Percentiles rank a stretch among this genome's conserved stretches.
Conservation (phyloP, 2,329 filamentous ascomycete genomes). For the Drechslerella stenobrocha region DNA sequence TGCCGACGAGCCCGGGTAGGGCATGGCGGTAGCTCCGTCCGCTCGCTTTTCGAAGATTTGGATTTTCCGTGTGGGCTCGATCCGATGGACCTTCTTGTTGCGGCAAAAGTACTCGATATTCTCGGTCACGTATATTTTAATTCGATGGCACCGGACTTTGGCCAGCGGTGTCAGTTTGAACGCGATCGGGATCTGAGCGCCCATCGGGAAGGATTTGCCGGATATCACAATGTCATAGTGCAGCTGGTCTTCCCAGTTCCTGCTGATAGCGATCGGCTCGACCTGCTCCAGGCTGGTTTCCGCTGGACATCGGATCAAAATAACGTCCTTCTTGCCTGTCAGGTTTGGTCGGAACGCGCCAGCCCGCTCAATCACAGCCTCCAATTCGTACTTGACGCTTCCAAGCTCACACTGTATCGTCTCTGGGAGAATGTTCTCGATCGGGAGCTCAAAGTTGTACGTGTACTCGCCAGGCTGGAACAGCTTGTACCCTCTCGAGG, state of each 20-base stretch:
- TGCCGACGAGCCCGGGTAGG: slow-evolving; percentile 75
- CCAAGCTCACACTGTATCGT: slow-evolving; percentile 85
- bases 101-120: slow-evolving; percentile 88
- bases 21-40: slow-evolving; percentile 72
- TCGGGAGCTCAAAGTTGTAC: slow-evolving; percentile 78
- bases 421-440: slow-evolving; percentile 78
- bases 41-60: slow-evolving; percentile 85
- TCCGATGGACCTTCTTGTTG: slow-evolving; percentile 79
- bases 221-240: slow-evolving; percentile 97
- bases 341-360: slow-evolving; percentile 89
- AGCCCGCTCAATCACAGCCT: slow-evolving; percentile 79
- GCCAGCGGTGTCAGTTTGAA: slow-evolving; percentile 91
- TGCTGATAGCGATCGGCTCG: slow-evolving; percentile 88
- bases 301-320: slow-evolving; percentile 79
- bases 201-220: slow-evolving; percentile 89
- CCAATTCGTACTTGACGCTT: slow-evolving; percentile 83
- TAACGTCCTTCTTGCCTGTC: slow-evolving; percentile 77
- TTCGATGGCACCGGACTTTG: slow-evolving; percentile 88
- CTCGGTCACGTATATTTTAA: slow-evolving; percentile 89
- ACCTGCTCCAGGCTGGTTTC: slow-evolving; percentile 87
- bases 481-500: slow-evolving; percentile 80
- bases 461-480: slow-evolving; percentile 76
- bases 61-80: slow-evolving; percentile 81
- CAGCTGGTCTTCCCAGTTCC: slow-evolving; percentile 92
- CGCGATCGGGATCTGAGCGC: slow-evolving; percentile 83